Evolutionary conservation across 2,329 filamentous ascomycete species (phyloP), one percentile per base, ranked within the genome.

Genomic region (Talaromyces sp.): DNA sequence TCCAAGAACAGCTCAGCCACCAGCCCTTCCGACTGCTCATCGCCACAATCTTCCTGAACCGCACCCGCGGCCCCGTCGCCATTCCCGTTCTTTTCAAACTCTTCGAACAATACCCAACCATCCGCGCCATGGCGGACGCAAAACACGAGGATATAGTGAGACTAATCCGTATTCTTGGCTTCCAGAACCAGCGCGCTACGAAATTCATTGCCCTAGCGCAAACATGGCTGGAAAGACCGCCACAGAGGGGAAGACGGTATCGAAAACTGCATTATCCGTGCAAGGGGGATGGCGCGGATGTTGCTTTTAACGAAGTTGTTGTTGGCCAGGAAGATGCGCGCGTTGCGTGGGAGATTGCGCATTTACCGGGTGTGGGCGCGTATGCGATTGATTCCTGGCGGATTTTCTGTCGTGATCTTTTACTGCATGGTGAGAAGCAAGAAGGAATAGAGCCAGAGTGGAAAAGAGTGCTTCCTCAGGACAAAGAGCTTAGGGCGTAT

Each of bases 381-480:
- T 97, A 97, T 72, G 89, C 91, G 0, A 79, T 93, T 54, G 92
- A 97, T 73, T 92, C 89, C 69, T 97, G 91, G 90, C 85, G 92
- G 3, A 96, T 97, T 64, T 97, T 97, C 74, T 96, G 91, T 71
- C 85, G 92, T 1, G 92, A 97, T 71, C 80, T 82, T 32, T 73
- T 17, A 88, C 88, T 70, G 62, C 74, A 56, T 14, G 69, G 70
- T 31, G 74, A n/a, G n/a, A n/a, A 57, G 8, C 69, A 70, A 29
- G 78, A 79, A 12, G 74, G 55, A 8, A 68, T 70, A 31, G 87
- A 91, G 67, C 90, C 91, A 0, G 92, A 97, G 74, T 97, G 92
- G 92, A 94, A 92, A 82, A 83, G 90, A 3, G 91, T 96, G 0
- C 71, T 89, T 54, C 91, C 92, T 0, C 77, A 81, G 50, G 92